Evolutionary conservation across 2,329 filamentous ascomycete species (phyloP).

Genomic region (Bipolaris bicolor): DNA sequence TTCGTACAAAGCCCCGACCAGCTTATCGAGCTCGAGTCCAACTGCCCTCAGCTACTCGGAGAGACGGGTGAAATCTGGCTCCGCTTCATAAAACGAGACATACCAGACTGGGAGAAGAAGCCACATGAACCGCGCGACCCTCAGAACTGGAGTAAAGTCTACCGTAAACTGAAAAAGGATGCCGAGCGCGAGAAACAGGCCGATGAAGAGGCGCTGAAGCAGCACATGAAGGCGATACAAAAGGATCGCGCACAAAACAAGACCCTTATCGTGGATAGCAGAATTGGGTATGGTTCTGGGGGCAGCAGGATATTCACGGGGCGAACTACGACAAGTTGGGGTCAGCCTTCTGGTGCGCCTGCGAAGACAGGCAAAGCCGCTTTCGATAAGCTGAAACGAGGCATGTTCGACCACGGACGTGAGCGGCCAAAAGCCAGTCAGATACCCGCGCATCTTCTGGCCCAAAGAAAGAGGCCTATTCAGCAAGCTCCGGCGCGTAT

Average conservation of each 20-base stretch:
- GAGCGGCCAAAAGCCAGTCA: conserved; percentile 39
- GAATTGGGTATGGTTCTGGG: conserved; percentile 31
- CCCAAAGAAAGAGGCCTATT: conserved; percentile 31
- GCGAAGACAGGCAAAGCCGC: conserved; percentile 44
- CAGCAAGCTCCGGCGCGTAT: conserved; percentile 39
- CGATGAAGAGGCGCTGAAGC: conserved; percentile 41
- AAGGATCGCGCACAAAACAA: conserved; percentile 39
- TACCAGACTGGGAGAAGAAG: conserved; percentile 69
- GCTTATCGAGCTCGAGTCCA: conserved; percentile 72
- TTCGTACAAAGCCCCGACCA: conserved; percentile 76
- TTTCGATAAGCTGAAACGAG: conserved; percentile 44
- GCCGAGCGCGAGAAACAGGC: conserved; percentile 46
- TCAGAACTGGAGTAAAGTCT: conserved; percentile 77
- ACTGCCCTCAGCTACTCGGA: conserved; percentile 76
- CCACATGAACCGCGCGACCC: conserved; percentile 68
- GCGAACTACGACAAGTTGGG: conserved; percentile 28
- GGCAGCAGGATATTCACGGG: conserved; percentile 25
- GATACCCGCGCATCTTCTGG: conserved; percentile 38
- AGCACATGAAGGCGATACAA: conserved; percentile 41
- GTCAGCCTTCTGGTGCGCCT: conserved; percentile 32
- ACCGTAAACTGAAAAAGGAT: conserved; percentile 58
- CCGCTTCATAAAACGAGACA: conserved; percentile 77
- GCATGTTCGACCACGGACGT: conserved; percentile 42
- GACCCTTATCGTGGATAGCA: conserved; percentile 40
- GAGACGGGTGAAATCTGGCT: conserved; percentile 77